Conservation (phyloP, 495 filamentous ascomycete species). For the Neurospora sp. region DNA sequence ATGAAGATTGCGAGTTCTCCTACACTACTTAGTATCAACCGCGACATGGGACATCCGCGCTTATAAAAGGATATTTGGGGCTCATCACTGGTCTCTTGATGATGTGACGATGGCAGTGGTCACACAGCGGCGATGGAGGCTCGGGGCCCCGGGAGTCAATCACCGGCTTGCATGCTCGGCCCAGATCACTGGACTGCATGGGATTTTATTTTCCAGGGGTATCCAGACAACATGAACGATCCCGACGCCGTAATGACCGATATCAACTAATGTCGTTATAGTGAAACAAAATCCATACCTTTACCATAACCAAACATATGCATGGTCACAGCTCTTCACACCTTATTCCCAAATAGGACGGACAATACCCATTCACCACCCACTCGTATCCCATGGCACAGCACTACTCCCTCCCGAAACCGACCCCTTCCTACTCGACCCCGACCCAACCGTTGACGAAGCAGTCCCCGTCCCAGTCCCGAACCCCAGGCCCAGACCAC, state of each 20-base stretch:
- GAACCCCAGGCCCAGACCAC: background rate
- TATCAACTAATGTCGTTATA: background rate
- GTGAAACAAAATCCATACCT: background rate
- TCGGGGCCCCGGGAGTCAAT: background rate
- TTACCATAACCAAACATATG: background rate
- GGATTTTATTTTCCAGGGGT: background rate
- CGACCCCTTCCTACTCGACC: conserved; percentile 2
- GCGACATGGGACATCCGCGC: background rate
- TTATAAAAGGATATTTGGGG: background rate
- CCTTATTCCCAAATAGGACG: background rate
- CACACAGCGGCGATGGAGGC: background rate
- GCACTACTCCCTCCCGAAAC: background rate
- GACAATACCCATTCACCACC: background rate
- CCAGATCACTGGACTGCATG: background rate
- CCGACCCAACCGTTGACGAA: conserved; percentile 2
- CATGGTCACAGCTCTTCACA: background rate
- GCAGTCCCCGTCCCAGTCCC: background rate
- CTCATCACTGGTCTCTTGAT: background rate
- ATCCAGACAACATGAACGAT: background rate
- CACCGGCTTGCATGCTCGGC: background rate
- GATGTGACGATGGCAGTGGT: background rate
- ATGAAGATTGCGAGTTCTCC: background rate
- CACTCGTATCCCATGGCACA: background rate
- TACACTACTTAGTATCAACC: no score
- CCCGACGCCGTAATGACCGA: background rate